phyloP scores from a whole-genome alignment of 73 alveolate species.

The Uronychia binucleata region DNA sequence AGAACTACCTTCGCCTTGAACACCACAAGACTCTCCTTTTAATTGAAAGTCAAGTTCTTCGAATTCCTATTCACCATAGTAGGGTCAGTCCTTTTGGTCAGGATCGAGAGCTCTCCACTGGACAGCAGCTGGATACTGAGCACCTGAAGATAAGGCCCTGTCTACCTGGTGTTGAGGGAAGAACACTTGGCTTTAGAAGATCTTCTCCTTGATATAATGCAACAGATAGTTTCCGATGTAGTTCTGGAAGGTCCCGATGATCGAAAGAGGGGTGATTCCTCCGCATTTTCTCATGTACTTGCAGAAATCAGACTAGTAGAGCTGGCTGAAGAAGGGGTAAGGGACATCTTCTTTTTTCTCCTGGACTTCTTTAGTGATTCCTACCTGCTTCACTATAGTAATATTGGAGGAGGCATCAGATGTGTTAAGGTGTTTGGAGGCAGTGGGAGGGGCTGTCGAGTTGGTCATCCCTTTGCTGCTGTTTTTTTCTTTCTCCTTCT shows the following conservation, averaged over 20 bases:
- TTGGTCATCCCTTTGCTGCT: neutral
- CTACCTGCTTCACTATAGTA: no score
- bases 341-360: neutral
- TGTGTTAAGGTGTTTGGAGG: no score
- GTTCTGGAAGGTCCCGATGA: conserved; percentile 39
- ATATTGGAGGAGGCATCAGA: no score
- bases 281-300: neutral
- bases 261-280: conserved; percentile 28
- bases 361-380: no score
- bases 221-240: conserved; percentile 55
- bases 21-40: neutral
- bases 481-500: conserved; percentile 9
- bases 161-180: conserved; percentile 20
- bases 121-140: conserved; percentile 8
- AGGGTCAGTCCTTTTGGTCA: conserved; percentile 11
- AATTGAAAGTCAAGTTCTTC: neutral
- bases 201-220: neutral
- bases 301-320: neutral
- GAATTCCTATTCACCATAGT: neutral
- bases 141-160: neutral
- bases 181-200: conserved; percentile 6
- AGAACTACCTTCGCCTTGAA: conserved; percentile 13
- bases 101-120: conserved; percentile 31
- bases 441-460: neutral
- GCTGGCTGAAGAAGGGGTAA: neutral